Evolutionary conservation across 495 filamentous ascomycete species (phyloP), one percentile per base, ranked within the genome.

Genomic region (Amphirosellinia nigrospora): DNA sequence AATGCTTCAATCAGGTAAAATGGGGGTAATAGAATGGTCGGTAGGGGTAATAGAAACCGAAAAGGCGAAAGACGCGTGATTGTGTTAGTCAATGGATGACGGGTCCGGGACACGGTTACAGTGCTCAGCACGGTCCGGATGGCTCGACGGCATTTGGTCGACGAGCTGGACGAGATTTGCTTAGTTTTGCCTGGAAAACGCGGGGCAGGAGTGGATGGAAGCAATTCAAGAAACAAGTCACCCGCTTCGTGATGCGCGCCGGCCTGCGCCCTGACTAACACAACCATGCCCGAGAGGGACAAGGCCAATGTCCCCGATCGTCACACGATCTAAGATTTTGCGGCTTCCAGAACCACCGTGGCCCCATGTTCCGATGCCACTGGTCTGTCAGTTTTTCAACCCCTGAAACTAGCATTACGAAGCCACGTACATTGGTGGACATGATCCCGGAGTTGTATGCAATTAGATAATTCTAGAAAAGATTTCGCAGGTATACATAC

Each of bases 1-100:
- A 59, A 76, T 62, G 65, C 72, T 71, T 66, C 71, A 68, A 78
- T 78, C 74, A 78, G 70, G 76, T 78, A 78, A 78, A 76, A 76
- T 73, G 74, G 74, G 76, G 76, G 76, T 78, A 78, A 78, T 71
- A 38, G 48, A 70, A 64, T 64, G 61, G 41, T 43, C 16, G 23
- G 15, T 46, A 48, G 61, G 43, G 61, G 61, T 64, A 64, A 64
- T 76, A 63, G 75, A 78, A 76, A 75, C 72, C 64, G 50, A 60
- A 60, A 66, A 48, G 53, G 46, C 36, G 64, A 56, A 67, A 45
- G 64, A 67, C 52, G 64, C 65, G 55, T 30, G 52, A 56, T 52
- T 65, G 60, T 53, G 41, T 71, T 71, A 71, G 69, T 71, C 69
- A 70, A 45, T 8, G 19, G 36, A 62, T 69, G 55, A 60, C 55